Evolutionary conservation across 2,329 filamentous ascomycete species (phyloP), one percentile per base, ranked within the genome.

Genomic region (Juglanconis sp.): DNA sequence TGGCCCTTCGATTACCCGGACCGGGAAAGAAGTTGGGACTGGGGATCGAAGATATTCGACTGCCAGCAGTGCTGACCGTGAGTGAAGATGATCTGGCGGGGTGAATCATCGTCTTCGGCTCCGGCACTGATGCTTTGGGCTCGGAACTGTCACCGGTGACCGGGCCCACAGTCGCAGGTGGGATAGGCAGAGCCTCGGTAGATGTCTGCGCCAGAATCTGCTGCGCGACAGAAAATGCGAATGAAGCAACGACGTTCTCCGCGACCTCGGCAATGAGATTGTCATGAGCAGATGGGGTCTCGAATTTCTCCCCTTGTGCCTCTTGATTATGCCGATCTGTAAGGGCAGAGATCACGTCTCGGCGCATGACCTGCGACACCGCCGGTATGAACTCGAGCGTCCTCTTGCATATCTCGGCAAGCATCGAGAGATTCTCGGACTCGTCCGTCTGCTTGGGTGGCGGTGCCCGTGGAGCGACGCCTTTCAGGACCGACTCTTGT

Each of bases 371-470:
- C 56, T 90, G 86, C 3, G 91, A 90, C 42, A 91, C 87, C 44
- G 88, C 85, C 1, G 91, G 89, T 42, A 98, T 89, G 67, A 97
- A 98, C 63, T 91, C 88, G 9, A 95, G 81, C 1, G 92, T 88
- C 60, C 93, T 84, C 63, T 87, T 87, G 70, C 92, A 96, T 34
- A 97, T 86, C 69, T 98, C 92, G 1, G 91, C 89, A n/a, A 97
- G 81, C 63, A 92, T 85, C 9, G 84, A 77, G 31, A 97, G 75
- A 67, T 96, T 89, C 71, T 96, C 92, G 0, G 81, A 72, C 63
- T 90, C 88, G 47, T 87, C 83, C 0, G 79, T 76, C 44, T 78
- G 77, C 31, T 80, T 80, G 0, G 79, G 74, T 0, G 79, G 75
- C 8, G 75, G 78, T 0, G 78, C 76, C 40, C 80, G 71, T 1